phyloP scores from a whole-genome alignment of 306 rosid species.

The Pachyrhizus erosus region DNA sequence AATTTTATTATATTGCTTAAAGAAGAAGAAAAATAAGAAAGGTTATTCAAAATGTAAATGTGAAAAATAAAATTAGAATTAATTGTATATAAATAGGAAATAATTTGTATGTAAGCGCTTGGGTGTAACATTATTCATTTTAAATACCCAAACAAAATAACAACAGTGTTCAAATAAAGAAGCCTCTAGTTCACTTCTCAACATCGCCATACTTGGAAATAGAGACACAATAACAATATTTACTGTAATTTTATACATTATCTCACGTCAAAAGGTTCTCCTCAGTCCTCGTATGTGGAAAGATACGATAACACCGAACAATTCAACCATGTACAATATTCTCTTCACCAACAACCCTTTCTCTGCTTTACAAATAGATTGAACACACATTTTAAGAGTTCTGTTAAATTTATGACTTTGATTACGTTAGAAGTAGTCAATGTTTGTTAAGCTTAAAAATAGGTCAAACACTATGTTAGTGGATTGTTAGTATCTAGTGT shows the following conservation, averaged over 20 bases:
- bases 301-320: not conserved
- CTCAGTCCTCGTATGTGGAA: not conserved
- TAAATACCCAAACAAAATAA: constrained; percentile 11
- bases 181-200: not conserved
- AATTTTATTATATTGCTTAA: not conserved
- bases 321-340: constrained; percentile 35
- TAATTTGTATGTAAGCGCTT: not conserved
- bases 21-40: not conserved
- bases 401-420: too few relatives aligned
- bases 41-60: not conserved
- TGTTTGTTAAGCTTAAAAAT: too few relatives aligned
- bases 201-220: constrained; percentile 20
- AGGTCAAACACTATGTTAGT: too few relatives aligned
- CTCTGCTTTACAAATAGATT: constrained; percentile 54
- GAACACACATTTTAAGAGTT: constrained; percentile 36
- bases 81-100: not conserved
- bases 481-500: too few relatives aligned
- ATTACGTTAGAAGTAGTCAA: too few relatives aligned
- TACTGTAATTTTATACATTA: constrained; percentile 10
- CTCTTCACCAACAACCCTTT: constrained; percentile 64
- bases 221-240: not conserved
- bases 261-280: not conserved
- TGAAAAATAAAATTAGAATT: not conserved
- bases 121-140: constrained; percentile 11
- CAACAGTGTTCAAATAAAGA: not conserved